Base-by-base conservation (phyloP, 192 early-diverging fungal genomes). In the Podila epicladia region DNA sequence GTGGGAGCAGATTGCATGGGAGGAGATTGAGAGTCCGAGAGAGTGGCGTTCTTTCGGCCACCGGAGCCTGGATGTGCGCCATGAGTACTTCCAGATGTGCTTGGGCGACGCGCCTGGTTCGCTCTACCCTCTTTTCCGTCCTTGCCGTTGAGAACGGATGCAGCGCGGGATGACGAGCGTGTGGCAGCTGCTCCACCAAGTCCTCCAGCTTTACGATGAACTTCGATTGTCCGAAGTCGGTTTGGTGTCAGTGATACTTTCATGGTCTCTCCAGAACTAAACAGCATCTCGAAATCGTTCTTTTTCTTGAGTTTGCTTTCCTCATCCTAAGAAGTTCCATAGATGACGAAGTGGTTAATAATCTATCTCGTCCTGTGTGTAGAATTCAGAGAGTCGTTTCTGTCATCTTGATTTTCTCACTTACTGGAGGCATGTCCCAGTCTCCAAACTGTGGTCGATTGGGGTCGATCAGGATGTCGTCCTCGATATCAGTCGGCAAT, bases 181-280 rank as follows among this genome's bases (percentile, higher is more conserved):
- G 77, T 31, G n/a, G 77, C 77, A 1, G 72, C 63, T 15, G 41
- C 15, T 7, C 76, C 76, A 41, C 70, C 65, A 7, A 38, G 5
- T 38, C 49, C 65, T 53, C 58, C 62, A 45, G 58, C 49, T 58
- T 73, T 75, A 6, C 65, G 64, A 33, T 86, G 80, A 19, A 89
- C 82, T 61, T 90, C 89, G 62, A 90, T 90, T 1, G 89, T 87
- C n/a, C 76, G 82, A 28, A 90, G 67, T 67, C 89, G 76, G 60
- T 88, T 88, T 17, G 89, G 89, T 19, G 89, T 90, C 38, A 90
- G 67, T 29, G 87, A 86, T 22, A 90, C 85, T 29, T 86, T 85
- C 69, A 90, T 82, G 5, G 89, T 90, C 24, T 83, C 80, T 59
- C 85, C 85, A 58, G 82, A 85, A 31, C 74, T 69, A 48, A 89